Base-by-base conservation (phyloP, 345 rosid species). In the Gossypium anomalum region DNA sequence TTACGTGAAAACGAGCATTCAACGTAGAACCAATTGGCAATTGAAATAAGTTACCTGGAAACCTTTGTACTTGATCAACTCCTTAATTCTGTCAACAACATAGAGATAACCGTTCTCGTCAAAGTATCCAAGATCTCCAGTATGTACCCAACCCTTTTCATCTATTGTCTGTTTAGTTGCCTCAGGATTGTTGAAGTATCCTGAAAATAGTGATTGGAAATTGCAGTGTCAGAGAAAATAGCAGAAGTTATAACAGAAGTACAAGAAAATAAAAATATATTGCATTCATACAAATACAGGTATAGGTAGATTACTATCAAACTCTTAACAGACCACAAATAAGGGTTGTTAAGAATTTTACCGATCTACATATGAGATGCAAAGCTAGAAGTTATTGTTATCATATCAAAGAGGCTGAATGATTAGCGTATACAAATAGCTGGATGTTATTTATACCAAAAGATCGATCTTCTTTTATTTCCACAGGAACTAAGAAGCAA, bases 41-140 rank as follows among this genome's bases (percentile, higher is more conserved):
- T 34, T 34, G 15, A 15, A 14, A 59, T 12, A 72, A 52, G 25
- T 69, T 81, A 96, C 98, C 93, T 95, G 99, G 77, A 84, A 93
- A 51, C 97, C 99, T 83, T 93, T 91, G 80, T 81, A 92, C 79
- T 96, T 96, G 76, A 96, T 93, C 70, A 93, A 96, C 84, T 92
- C 99, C 84, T 96, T 96, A 78, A 93, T 83, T 66, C 98, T 81
- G 68, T 96, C 99, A 63, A 90, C 97, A 38, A 96, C 91, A 65
- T 19, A 91, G 17, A 96, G 80, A 52, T 49, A 83, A 25, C 98
- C 99, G 9, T 89, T 87, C 7, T 83, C 98, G 48, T 93, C 87
- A 73, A 95, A 86, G 70, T 87, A 93, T 43, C 99, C 99, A 62
- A 95, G 92, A 85, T 95, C 98, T 70, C 99, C 98, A 0, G 98